phyloP scores from a whole-genome alignment of 2,329 filamentous ascomycete species.

The Dendryphion nanum region DNA sequence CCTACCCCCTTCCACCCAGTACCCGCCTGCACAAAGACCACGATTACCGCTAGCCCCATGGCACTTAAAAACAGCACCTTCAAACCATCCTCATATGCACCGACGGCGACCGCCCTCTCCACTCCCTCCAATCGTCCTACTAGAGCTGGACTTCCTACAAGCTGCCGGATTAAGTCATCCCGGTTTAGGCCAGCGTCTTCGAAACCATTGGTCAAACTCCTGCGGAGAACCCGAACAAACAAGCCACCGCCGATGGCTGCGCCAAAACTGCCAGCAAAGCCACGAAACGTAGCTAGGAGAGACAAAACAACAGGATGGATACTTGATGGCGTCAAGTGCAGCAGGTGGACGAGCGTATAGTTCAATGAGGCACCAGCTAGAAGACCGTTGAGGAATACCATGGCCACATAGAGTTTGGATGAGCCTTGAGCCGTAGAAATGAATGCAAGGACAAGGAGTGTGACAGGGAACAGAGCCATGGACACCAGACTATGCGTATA shows the following conservation, averaged over 20 bases:
- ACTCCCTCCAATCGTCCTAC: slow-evolving; percentile 50
- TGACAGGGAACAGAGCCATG: slow-evolving; percentile 61
- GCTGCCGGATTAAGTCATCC: slow-evolving; percentile 50
- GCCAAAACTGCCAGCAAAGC: slow-evolving; percentile 79
- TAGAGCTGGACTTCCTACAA: slow-evolving; percentile 59
- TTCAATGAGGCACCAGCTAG: slow-evolving; percentile 72
- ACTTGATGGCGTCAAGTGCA: slow-evolving; percentile 66
- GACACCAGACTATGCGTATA: slow-evolving; percentile 63
- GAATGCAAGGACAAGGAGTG: slow-evolving; percentile 57
- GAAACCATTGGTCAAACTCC: slow-evolving; percentile 59
- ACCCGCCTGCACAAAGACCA: slow-evolving; percentile 55
- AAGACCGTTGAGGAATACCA: slow-evolving; percentile 70
- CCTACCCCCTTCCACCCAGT: slow-evolving; percentile 52
- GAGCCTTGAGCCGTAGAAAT: slow-evolving; percentile 55
- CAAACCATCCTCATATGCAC: slow-evolving; percentile 55
- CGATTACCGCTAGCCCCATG: slow-evolving; percentile 48
- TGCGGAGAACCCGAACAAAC: slow-evolving; percentile 63
- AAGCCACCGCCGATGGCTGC: slow-evolving; percentile 76
- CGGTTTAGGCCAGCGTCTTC: slow-evolving; percentile 40
- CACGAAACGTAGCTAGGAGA: slow-evolving; percentile 74
- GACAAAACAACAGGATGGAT: slow-evolving; percentile 75
- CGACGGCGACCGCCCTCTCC: slow-evolving; percentile 52
- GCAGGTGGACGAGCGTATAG: slow-evolving; percentile 76
- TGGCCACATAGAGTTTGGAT: slow-evolving; percentile 54
- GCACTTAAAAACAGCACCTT: slow-evolving; percentile 54